A percentile compares a stretch with the other conserved stretches of the same genome.
phyloP scores from a whole-genome alignment of 2,329 filamentous ascomycete species.

The Penicillium rolfsii region DNA sequence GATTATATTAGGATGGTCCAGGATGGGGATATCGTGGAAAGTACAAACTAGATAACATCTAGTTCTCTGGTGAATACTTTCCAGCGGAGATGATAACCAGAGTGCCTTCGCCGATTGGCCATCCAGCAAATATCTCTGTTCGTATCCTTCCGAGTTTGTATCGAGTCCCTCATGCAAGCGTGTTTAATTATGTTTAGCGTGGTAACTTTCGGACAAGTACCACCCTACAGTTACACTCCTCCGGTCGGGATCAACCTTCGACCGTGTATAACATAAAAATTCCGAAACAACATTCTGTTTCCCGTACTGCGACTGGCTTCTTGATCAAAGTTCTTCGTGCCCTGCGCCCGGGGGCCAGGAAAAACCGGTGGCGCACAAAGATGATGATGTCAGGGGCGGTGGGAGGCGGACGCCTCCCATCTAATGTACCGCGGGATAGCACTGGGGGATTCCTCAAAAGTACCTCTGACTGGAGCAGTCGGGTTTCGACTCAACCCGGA shows the following conservation, averaged over 20 bases:
- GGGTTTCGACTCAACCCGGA: neutral
- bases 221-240: neutral
- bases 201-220: neutral
- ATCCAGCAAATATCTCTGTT: neutral
- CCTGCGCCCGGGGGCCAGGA: neutral
- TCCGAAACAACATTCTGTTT: no score
- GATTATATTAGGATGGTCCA: no score
- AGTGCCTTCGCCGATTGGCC: neutral
- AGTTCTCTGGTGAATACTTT: neutral
- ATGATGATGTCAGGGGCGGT: conserved; percentile 14
- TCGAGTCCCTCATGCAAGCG: neutral
- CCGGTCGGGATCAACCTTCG: neutral
- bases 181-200: neutral
- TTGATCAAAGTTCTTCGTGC: neutral
- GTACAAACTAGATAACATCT: neutral
- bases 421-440: conserved; percentile 4
- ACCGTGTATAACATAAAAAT: neutral
- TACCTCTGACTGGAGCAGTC: neutral
- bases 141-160: neutral
- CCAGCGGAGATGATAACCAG: neutral
- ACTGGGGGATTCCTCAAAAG: neutral
- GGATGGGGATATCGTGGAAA: no score
- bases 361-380: neutral
- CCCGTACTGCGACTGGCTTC: neutral
- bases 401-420: conserved; percentile 7